These are phyloP conservation scores for Hypoxylon sp. DNA, from an alignment of 2,329 filamentous ascomycete genomes.

Conservation along the genomic window DNA sequence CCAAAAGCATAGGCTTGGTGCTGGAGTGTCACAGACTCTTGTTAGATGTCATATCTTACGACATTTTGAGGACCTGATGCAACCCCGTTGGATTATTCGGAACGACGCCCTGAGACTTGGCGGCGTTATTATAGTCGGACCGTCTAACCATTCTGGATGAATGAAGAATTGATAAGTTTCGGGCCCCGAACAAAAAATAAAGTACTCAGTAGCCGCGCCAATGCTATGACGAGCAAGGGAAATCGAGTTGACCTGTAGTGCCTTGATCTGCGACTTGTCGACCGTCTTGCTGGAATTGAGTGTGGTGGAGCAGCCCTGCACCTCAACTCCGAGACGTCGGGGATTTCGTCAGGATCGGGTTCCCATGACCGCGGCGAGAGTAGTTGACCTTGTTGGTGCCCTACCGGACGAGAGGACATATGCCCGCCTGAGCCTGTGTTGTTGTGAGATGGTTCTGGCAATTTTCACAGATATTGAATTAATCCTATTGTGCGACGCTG, in stretches of 20 bases:
- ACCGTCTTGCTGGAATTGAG: conserved; percentile 19
- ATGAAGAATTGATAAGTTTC: conserved; percentile 33
- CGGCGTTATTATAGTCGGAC: conserved; percentile 22
- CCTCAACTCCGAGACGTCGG: conserved; percentile 15
- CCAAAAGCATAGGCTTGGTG: conserved; percentile 13
- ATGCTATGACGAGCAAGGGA: conserved; percentile 23
- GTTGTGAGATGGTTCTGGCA: conserved; percentile 25
- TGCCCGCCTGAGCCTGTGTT: conserved; percentile 21
- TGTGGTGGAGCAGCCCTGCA: conserved; percentile 20
- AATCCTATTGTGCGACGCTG: conserved; percentile 28
- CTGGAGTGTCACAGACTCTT: conserved; percentile 14
- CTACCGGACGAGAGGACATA: conserved; percentile 40
- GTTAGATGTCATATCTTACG: conserved; percentile 23
- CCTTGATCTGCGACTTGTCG: conserved; percentile 20
- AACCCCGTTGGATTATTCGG: conserved; percentile 26
- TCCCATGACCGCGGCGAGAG: conserved; percentile 23
- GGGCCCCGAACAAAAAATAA: conserved; percentile 14
- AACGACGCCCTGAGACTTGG: conserved; percentile 24
- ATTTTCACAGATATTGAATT: conserved; percentile 32
- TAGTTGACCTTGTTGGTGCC: conserved; percentile 37
- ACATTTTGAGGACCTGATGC: conserved; percentile 27
- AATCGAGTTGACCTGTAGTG: conserved; percentile 12
- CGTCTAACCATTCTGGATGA: conserved; percentile 35
- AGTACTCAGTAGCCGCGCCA: conserved; percentile 32
- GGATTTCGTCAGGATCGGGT: conserved; percentile 30